Conservation (phyloP, 1,139 yeast species). For the Wickerhamomyces sp. region DNA sequence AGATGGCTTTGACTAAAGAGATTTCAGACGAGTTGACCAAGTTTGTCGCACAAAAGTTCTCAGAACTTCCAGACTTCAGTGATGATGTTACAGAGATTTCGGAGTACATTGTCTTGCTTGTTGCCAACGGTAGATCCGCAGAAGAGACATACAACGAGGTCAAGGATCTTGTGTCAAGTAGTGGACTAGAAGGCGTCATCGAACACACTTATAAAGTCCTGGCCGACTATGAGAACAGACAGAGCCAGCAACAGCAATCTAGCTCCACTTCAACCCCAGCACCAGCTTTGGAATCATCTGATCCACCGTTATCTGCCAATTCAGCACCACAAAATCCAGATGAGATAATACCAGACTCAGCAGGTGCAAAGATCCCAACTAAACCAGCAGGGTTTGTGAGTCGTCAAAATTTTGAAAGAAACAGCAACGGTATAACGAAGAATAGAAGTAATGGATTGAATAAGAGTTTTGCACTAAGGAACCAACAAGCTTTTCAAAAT, state of each 20-base stretch:
- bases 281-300: neutral
- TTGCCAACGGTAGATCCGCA: slow-evolving; percentile 64
- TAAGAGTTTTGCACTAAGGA: slow-evolving; percentile 20
- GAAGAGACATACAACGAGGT: slow-evolving; percentile 64
- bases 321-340: neutral
- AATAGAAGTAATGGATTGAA: slow-evolving; percentile 5
- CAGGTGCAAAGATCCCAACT: slow-evolving; percentile 14
- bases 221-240: slow-evolving; percentile 34
- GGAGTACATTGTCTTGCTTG: slow-evolving; percentile 69
- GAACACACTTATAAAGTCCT: slow-evolving; percentile 53
- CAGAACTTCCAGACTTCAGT: slow-evolving; percentile 31
- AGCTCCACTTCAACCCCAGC: neutral
- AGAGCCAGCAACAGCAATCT: slow-evolving; percentile 9
- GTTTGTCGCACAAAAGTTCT: slow-evolving; percentile 29
- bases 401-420: slow-evolving; percentile 5
- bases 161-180: slow-evolving; percentile 58
- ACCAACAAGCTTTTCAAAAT: slow-evolving; percentile 20
- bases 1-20: slow-evolving; percentile 25
- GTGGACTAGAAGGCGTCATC: slow-evolving; percentile 45
- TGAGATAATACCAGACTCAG: neutral
- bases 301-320: neutral
- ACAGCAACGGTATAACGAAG: slow-evolving; percentile 8
- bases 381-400: slow-evolving; percentile 17
- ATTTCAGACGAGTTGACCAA: slow-evolving; percentile 29
- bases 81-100: slow-evolving; percentile 80